phyloP scores from a whole-genome alignment of 2,329 filamentous ascomycete species.

The Ophiosphaerella herpotricha region DNA sequence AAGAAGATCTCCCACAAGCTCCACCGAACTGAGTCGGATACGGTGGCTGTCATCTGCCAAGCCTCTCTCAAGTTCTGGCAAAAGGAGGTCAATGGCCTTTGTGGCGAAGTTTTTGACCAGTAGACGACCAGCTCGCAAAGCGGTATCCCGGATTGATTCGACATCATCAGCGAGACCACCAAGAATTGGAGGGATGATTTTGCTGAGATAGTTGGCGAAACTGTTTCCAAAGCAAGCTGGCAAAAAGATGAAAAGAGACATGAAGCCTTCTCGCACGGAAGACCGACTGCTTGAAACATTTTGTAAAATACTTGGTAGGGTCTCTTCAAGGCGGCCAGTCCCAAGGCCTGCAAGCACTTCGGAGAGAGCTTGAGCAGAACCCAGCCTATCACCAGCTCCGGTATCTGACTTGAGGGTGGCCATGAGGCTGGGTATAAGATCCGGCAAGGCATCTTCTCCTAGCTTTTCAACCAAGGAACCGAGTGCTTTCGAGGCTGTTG shows the following conservation, averaged over 20 bases:
- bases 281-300: constrained; percentile 92
- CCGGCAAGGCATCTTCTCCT: constrained; percentile 92
- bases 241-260: constrained; percentile 99
- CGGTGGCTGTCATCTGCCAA: constrained; percentile 97
- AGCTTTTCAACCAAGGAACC: constrained; percentile 98
- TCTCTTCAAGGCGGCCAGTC: constrained; percentile 91
- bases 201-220: constrained; percentile 92
- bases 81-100: constrained; percentile 87
- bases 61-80: constrained; percentile 93
- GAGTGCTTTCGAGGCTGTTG: constrained; percentile 92
- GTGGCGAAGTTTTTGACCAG: constrained; percentile 98
- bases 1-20: constrained; percentile 92
- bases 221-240: constrained; percentile 99
- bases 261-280: constrained; percentile 94
- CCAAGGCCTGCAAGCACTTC: constrained; percentile 95
- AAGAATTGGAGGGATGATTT: constrained; percentile 93
- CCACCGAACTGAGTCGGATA: constrained; percentile 96
- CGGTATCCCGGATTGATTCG: constrained; percentile 96
- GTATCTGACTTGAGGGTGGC: constrained; percentile 96
- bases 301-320: constrained; percentile 90
- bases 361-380: constrained; percentile 93
- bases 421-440: constrained; percentile 98
- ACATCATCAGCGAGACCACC: constrained; percentile 93
- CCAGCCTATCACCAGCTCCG: constrained; percentile 91
- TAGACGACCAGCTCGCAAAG: constrained; percentile 87